Conservation (phyloP, 2,329 filamentous ascomycete genomes). For the Chaetothyriales sp. region DNA sequence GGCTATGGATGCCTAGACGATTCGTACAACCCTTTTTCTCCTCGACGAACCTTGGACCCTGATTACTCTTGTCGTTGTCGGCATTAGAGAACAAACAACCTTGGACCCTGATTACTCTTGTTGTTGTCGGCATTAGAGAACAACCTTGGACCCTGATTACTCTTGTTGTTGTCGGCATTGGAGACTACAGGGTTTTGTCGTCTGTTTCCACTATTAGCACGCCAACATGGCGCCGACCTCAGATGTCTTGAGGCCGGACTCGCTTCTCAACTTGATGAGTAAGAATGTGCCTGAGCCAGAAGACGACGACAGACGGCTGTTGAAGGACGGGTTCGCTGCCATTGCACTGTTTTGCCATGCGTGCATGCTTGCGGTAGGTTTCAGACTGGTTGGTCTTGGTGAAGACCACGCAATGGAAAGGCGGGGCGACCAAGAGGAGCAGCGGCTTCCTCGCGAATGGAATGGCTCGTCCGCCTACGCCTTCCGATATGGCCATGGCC, state of each 20-base stretch:
- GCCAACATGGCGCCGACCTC: slow-evolving; percentile 12
- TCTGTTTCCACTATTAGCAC: not conserved
- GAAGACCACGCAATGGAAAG: slow-evolving; percentile 62
- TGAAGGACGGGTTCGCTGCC: slow-evolving; percentile 54
- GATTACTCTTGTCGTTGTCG: too few species aligned
- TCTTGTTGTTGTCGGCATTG: too few species aligned
- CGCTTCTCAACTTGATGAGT: slow-evolving; percentile 18
- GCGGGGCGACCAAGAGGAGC: slow-evolving; percentile 43
- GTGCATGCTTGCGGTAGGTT: slow-evolving; percentile 66
- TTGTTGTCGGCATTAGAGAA: too few species aligned
- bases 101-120: too few species aligned
- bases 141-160: too few species aligned
- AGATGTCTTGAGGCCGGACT: slow-evolving; percentile 12
- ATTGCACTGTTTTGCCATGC: slow-evolving; percentile 74
- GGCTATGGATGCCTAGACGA: too few species aligned
- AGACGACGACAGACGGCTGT: slow-evolving; percentile 7
- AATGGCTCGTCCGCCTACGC: slow-evolving; percentile 59
- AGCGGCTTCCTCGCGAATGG: slow-evolving; percentile 63
- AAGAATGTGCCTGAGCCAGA: slow-evolving; percentile 18
- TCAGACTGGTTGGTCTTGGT: slow-evolving; percentile 67
- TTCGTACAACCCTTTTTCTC: too few species aligned
- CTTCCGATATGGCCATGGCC: slow-evolving; percentile 75
- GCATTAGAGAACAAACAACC: too few species aligned
- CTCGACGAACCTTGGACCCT: too few species aligned
- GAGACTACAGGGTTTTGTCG: not conserved